Evolutionary conservation across 2,329 filamentous ascomycete genomes (phyloP), one percentile per base, ranked within the genome.

Genomic region (Tolypocladium tundrense): DNA sequence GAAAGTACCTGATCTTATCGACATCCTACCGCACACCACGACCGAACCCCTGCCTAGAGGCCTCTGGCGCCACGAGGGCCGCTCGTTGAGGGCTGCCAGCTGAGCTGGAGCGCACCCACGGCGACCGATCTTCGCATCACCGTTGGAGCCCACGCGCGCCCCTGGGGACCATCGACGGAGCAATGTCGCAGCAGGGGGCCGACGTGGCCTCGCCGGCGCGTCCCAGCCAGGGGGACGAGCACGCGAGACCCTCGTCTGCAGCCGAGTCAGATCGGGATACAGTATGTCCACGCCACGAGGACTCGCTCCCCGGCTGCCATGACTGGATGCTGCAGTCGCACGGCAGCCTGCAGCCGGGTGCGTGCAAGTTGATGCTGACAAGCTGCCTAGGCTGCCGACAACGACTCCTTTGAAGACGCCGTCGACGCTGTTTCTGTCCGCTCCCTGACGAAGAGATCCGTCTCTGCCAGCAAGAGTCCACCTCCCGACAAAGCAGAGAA

Each of bases 331-430:
- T 37, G 53, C 35, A 6, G 53, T 57, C 43, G 42, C 56, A 54
- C 56, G 21, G 42, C 40, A 53, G 31, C 35, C 52, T 58, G 59
- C 58, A 56, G 58, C 64, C 64, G 41, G 57, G 60, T 62, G 56
- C 58, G 53, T 57, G 58, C 58, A 60, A 51, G 56, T 57, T 35
- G 55, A 61, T 51, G 58, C 31, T 58, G 41, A 58, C 53, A n/a
- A 54, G 60, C 58, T 37, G 31, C 54, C 58, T 58, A 75, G 71
- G 59, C 60, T 43, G 62, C 63, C 41, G 72, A 73, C 37, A 60
- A 68, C 39, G 73, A 75, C 45, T 64, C 82, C 19, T 96, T 95
- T 68, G 90, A 96, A 75, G 91, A 96, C 78, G 91, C 90, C 57
- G 76, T 84, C 64, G 88, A 90, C 71, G 82, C 79, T 60, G 73